A percentile compares a stretch with the other conserved stretches of the same genome.
Evolutionary conservation across 192 early-diverging fungal genomes (phyloP).

Genomic region (Paraglomus brasilianum): DNA sequence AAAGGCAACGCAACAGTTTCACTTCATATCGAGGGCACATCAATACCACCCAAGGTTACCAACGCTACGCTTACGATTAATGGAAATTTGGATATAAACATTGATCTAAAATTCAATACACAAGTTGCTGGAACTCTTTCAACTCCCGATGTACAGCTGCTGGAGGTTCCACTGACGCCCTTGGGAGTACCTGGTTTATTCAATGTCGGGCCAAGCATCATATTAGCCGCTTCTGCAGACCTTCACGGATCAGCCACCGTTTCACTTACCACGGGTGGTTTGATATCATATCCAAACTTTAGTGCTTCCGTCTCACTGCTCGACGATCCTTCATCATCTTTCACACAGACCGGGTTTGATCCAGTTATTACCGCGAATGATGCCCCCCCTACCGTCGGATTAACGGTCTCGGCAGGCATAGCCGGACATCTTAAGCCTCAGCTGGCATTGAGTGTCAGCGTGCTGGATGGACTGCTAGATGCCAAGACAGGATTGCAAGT

Average conservation of each 20-base stretch:
- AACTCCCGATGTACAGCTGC: constrained; percentile 14
- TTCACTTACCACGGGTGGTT: background rate
- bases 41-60: background rate
- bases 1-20: constrained; percentile 10
- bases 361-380: background rate
- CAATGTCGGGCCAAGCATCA: constrained; percentile 12
- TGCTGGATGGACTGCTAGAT: background rate
- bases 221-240: background rate
- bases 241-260: background rate
- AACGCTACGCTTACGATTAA: constrained; percentile 5
- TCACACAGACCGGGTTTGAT: constrained; percentile 1
- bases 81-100: constrained; percentile 3
- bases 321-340: background rate
- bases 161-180: background rate
- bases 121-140: background rate
- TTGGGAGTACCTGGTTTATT: background rate
- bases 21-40: background rate
- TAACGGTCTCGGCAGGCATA: constrained; percentile 1
- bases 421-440: constrained; percentile 13
- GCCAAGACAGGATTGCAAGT: constrained; percentile 12
- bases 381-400: background rate
- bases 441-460: background rate
- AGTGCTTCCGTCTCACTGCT: background rate
- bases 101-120: background rate
- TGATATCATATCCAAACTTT: background rate